Percentiles rank a stretch among this genome's conserved stretches.
Conservation (phyloP, 2,329 filamentous ascomycete species). For the Fonsecaea erecta region DNA sequence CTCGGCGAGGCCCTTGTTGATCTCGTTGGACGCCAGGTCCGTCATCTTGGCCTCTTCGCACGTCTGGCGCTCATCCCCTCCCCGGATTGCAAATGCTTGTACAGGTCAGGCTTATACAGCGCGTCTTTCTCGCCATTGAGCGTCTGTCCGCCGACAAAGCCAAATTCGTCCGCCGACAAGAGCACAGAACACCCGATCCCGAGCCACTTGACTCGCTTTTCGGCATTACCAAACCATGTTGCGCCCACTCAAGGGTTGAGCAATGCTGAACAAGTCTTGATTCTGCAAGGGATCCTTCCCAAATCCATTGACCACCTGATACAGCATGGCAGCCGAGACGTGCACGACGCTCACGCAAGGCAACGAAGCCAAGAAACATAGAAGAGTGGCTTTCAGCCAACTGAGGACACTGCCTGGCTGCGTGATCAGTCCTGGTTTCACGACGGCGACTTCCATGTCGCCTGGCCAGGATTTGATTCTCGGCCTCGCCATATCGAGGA, state of each 20-base stretch:
- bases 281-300: conserved; percentile 54
- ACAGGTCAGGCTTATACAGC: too few species aligned
- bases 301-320: conserved; percentile 53
- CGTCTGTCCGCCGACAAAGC: too few species aligned
- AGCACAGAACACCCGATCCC: too few species aligned
- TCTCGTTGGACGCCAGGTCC: too few species aligned
- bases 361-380: conserved; percentile 8
- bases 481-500: conserved; percentile 53
- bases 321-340: conserved; percentile 51
- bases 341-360: conserved; percentile 40
- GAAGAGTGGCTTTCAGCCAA: conserved; percentile 40
- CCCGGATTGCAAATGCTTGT: too few species aligned
- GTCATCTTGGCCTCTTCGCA: too few species aligned
- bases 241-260: too few species aligned
- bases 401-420: conserved; percentile 35
- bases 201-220: too few species aligned
- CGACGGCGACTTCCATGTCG: conserved; percentile 47
- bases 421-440: conserved; percentile 53
- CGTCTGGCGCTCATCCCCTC: too few species aligned
- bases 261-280: conserved; percentile 51
- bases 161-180: too few species aligned
- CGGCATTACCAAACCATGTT: too few species aligned
- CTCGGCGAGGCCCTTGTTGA: conserved; percentile 28
- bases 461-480: conserved; percentile 51
- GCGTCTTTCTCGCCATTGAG: too few species aligned